Conservation (phyloP, 179 eudicot genomes). For the Heliamphora pulchella region DNA sequence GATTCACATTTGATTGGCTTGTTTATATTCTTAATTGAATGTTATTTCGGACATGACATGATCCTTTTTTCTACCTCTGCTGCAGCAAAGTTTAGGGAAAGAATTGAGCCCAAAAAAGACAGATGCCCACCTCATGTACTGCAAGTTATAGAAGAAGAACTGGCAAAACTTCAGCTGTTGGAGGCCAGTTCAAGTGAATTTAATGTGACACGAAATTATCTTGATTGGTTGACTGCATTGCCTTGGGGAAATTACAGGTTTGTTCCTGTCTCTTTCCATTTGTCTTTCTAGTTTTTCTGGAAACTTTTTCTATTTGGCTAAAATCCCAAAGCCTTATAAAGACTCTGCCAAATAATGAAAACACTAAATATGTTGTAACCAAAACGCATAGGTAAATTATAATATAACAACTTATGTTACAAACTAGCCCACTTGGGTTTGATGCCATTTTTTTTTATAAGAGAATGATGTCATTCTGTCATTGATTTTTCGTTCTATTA, state of each 20-base stretch:
- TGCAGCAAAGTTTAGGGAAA: constrained; percentile 90
- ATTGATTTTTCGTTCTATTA: not conserved
- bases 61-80: constrained; percentile 8
- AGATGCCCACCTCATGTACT: constrained; percentile 89
- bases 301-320: not conserved
- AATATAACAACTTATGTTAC: not conserved
- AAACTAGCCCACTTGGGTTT: too few relatives aligned
- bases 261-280: not conserved
- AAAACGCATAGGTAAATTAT: not conserved
- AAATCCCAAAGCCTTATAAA: not conserved
- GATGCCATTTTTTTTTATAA: too few relatives aligned
- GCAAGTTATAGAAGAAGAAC: constrained; percentile 98
- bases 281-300: not conserved
- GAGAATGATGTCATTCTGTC: not conserved
- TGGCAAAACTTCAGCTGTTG: constrained; percentile 81
- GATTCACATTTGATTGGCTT: not conserved
- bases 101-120: constrained; percentile 84
- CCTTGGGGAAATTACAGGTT: constrained; percentile 99
- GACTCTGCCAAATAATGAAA: too few relatives aligned
- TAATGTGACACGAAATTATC: constrained; percentile 95
- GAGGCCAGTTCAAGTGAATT: constrained; percentile 99
- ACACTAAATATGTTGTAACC: too few relatives aligned
- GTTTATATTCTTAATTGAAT: not conserved
- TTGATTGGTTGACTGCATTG: constrained; percentile 97
- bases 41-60: not conserved